Conservation (phyloP, 257 asterid species). For the Nicotiana paniculata region DNA sequence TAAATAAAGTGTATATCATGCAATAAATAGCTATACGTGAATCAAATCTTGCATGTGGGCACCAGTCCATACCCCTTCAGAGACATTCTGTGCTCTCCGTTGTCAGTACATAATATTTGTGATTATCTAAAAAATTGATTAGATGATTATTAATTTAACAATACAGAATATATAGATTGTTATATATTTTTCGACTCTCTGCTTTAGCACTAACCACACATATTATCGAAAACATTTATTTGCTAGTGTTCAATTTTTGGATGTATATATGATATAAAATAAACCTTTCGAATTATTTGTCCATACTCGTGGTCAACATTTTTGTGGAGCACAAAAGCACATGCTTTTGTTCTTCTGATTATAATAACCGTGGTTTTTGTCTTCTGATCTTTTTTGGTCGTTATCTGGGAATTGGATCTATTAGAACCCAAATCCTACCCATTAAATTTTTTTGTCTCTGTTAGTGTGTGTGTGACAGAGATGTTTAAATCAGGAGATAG, state of each 20-base stretch:
- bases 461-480: neutral
- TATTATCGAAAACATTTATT: neutral
- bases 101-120: neutral
- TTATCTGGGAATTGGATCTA: neutral
- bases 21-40: neutral
- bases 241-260: neutral
- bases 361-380: neutral
- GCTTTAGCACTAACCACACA: neutral
- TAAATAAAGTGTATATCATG: neutral
- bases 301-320: neutral
- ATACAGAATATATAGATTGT: neutral
- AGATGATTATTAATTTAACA: neutral
- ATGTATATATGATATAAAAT: neutral
- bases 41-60: conserved; percentile 31
- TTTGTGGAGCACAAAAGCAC: neutral
- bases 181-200: neutral
- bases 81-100: conserved; percentile 39
- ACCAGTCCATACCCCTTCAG: conserved; percentile 23
- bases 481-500: neutral
- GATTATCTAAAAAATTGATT: neutral
- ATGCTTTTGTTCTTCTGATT: conserved; percentile 2
- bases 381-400: neutral
- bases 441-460: neutral
- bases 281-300: neutral
- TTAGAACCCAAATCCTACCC: neutral